Evolutionary conservation across 2,329 filamentous ascomycete genomes (phyloP).

Genomic region (Cordyceps fumosorosea): DNA sequence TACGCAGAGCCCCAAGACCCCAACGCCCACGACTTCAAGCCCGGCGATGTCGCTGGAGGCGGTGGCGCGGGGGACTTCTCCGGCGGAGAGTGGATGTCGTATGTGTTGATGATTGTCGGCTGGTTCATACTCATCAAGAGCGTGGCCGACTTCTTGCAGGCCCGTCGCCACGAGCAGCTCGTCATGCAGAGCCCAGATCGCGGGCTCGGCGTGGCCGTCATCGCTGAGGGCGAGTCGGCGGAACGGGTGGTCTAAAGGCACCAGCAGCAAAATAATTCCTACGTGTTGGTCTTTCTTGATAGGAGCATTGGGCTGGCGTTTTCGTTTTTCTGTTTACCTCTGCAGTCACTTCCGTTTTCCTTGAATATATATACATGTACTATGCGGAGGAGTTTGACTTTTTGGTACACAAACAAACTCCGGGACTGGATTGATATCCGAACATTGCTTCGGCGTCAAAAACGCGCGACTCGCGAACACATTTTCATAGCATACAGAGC

Average conservation of each 20-base stretch:
- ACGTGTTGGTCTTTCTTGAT: slow-evolving; percentile 25
- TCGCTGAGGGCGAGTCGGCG: slow-evolving; percentile 75
- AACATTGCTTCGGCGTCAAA: neutral
- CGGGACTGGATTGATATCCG: neutral
- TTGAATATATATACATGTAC: slow-evolving; percentile 1
- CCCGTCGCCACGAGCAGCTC: slow-evolving; percentile 83
- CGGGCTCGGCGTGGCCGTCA: slow-evolving; percentile 74
- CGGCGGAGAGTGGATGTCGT: slow-evolving; percentile 82
- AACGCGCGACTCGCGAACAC: slow-evolving; percentile 7
- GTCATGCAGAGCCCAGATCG: slow-evolving; percentile 89
- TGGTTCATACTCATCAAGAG: slow-evolving; percentile 97
- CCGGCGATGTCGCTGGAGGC: slow-evolving; percentile 54
- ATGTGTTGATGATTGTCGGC: slow-evolving; percentile 89
- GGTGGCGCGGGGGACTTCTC: slow-evolving; percentile 52
- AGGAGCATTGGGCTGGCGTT: slow-evolving; percentile 10
- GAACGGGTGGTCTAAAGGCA: slow-evolving; percentile 63
- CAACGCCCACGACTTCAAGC: slow-evolving; percentile 84
- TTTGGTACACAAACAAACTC: neutral
- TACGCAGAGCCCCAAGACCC: slow-evolving; percentile 74
- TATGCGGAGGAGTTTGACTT: neutral
- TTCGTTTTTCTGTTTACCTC: neutral
- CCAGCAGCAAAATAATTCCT: neutral
- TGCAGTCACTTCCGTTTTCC: neutral
- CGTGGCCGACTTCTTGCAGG: slow-evolving; percentile 84
- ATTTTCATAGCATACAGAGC: slow-evolving; percentile 12